Evolutionary conservation across 176 grass and related monocot species (phyloP), one percentile per base, ranked within the genome.

Genomic region (Aegilops speltoides): DNA sequence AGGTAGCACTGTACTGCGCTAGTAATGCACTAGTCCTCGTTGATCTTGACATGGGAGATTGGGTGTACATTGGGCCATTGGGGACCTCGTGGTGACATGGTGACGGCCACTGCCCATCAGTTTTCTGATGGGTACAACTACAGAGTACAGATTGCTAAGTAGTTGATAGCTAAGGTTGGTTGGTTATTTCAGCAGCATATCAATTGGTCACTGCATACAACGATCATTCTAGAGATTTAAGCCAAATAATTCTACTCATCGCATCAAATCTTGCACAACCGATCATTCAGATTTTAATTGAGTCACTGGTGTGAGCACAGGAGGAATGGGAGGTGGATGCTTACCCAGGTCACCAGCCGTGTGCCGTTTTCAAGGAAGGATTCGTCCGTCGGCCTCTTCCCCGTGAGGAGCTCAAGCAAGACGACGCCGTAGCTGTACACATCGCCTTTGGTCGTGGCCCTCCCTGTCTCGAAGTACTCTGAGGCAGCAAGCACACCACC

Each of bases 351-450:
- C 17, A 92, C 90, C 5, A 94, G 84, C 63, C 91, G 87, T 6
- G 91, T 91, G 56, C 96, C 96, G 4, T 98, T 92, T 45, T 95
- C 91, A 0, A 95, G 60, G 64, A 95, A 98, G 10, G 91, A 89
- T 86, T 92, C 96, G 16, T 94, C 93, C 5, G 91, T 94, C 22
- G 96, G 93, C 78, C 91, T 90, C 86, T 92, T 98, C 24, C 96
- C 91, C 0, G 91, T 95, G 52, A 95, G 88, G 22, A 98, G 86
- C 87, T 98, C 91, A 2, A 98, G 91, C 82, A 98, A 41, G 65
- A 98, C 76, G 62, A 95, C 93, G 38, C 93, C 90, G 73, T 91
- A 98, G 86, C 96, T 96, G 88, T 98, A 98, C 26, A 94, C 89
- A 72, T 98, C 93, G n/a, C 93, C 90, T 82, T 95, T 94, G 24